These are phyloP conservation scores for Phytophthora cajani DNA, from an alignment of 352 stramenopile species.

Conservation along the genomic window DNA sequence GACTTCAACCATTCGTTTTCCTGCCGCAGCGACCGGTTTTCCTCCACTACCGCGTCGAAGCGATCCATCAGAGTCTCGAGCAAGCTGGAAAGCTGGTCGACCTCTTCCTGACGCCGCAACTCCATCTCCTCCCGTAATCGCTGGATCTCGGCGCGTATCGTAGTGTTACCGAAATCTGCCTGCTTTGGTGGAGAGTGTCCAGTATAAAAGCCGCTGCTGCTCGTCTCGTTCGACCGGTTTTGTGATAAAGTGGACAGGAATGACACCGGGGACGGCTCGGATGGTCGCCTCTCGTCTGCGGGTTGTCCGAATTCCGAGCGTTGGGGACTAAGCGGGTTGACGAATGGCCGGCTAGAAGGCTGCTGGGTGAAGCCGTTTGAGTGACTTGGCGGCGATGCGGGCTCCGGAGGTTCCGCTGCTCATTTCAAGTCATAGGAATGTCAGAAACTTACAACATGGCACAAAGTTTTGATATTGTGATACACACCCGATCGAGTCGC, in stretches of 20 bases:
- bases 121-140: slow-evolving; percentile 48
- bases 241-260: slow-evolving; percentile 24
- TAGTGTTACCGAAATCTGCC: slow-evolving; percentile 2
- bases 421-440: not conserved
- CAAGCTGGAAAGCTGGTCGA: slow-evolving; percentile 46
- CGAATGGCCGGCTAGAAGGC: slow-evolving; percentile 11
- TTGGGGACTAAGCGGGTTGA: slow-evolving; percentile 3
- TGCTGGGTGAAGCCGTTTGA: slow-evolving; percentile 20
- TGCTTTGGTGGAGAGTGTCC: slow-evolving; percentile 11
- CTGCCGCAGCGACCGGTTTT: slow-evolving; percentile 43
- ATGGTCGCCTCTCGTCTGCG: slow-evolving; percentile 8
- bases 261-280: slow-evolving; percentile 18
- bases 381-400: slow-evolving; percentile 8
- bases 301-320: not conserved
- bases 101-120: slow-evolving; percentile 38
- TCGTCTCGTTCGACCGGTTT: slow-evolving; percentile 9
- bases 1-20: slow-evolving; percentile 56
- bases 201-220: not conserved
- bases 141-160: slow-evolving; percentile 48
- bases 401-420: slow-evolving; percentile 21
- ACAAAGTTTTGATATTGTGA: not conserved
- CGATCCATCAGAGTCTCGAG: slow-evolving; percentile 45
- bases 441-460: not conserved
- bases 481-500: slow-evolving; percentile 30
- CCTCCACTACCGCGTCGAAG: slow-evolving; percentile 46